A percentile compares a stretch with the other conserved stretches of the same genome.
Conservation (phyloP, 2,329 filamentous ascomycete genomes). For the Rhytidhysteron rufulum region DNA sequence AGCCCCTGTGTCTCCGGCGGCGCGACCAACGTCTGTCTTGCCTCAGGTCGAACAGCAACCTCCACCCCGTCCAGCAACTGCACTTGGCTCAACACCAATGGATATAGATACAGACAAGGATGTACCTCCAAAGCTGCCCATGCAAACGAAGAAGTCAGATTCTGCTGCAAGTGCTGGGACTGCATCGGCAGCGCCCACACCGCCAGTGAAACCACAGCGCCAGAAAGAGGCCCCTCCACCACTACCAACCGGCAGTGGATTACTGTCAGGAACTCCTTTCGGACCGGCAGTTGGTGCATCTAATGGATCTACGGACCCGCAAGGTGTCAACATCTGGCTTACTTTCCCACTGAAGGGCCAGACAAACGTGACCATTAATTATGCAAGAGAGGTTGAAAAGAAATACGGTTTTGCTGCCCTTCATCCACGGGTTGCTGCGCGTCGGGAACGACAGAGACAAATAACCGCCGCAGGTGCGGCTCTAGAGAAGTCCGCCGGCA, state of each 20-base stretch:
- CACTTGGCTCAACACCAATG: slow-evolving; percentile 28
- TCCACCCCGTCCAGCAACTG: slow-evolving; percentile 12
- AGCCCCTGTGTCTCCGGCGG: slow-evolving; percentile 36
- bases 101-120: slow-evolving; percentile 33
- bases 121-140: slow-evolving; percentile 11
- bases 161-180: slow-evolving; percentile 29
- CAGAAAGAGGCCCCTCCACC: slow-evolving; percentile 55
- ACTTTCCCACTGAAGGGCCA: slow-evolving; percentile 76
- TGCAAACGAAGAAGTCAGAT: slow-evolving; percentile 31
- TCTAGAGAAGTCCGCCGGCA: slow-evolving; percentile 70
- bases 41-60: slow-evolving; percentile 19
- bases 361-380: slow-evolving; percentile 90
- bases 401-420: slow-evolving; percentile 92
- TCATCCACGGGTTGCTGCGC: slow-evolving; percentile 84
- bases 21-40: slow-evolving; percentile 24
- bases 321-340: slow-evolving; percentile 72
- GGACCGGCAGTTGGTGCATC: slow-evolving; percentile 49
- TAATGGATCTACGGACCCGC: slow-evolving; percentile 38
- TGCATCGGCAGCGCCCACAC: slow-evolving; percentile 48
- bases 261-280: slow-evolving; percentile 60
- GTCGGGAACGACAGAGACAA: slow-evolving; percentile 79
- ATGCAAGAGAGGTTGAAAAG: slow-evolving; percentile 88
- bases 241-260: slow-evolving; percentile 59
- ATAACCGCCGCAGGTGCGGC: slow-evolving; percentile 87
- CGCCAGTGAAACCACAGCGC: slow-evolving; percentile 53